Conservation (phyloP, 257 asterid species). For the Nicotiana paniculata region DNA sequence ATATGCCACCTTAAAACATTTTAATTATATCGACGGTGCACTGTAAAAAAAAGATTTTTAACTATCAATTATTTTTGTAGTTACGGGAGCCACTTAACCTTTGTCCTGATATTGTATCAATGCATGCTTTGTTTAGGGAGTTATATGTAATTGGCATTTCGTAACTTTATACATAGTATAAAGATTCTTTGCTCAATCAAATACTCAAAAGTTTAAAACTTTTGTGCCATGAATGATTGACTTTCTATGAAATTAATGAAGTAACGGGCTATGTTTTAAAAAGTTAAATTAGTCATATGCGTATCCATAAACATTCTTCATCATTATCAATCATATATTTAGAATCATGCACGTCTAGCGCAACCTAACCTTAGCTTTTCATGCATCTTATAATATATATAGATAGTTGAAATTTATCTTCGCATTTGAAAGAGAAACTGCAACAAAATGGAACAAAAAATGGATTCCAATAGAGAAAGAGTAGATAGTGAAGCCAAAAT, state of each 20-base stretch:
- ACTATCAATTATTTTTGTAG: no score
- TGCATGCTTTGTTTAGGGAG: not conserved
- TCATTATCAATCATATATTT: slow-evolving; percentile 1
- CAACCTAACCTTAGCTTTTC: not conserved
- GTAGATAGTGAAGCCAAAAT: not conserved
- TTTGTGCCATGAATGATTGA: not conserved
- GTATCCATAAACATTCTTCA: not conserved
- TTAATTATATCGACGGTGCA: not conserved
- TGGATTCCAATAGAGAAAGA: not conserved
- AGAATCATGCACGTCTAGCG: not conserved
- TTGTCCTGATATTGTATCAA: no score
- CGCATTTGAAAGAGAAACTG: not conserved
- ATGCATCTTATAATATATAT: not conserved
- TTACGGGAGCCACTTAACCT: no score
- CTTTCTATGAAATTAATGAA: not conserved
- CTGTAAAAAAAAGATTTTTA: no score
- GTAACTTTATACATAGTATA: not conserved
- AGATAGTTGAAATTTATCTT: not conserved
- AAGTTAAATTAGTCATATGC: not conserved
- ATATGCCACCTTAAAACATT: not conserved
- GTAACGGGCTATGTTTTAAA: not conserved
- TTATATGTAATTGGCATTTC: not conserved
- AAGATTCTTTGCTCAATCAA: not conserved
- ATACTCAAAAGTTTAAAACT: not conserved
- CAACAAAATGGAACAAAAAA: not conserved